phyloP scores from a whole-genome alignment of 78 protist species.

The Bodo saltans region DNA sequence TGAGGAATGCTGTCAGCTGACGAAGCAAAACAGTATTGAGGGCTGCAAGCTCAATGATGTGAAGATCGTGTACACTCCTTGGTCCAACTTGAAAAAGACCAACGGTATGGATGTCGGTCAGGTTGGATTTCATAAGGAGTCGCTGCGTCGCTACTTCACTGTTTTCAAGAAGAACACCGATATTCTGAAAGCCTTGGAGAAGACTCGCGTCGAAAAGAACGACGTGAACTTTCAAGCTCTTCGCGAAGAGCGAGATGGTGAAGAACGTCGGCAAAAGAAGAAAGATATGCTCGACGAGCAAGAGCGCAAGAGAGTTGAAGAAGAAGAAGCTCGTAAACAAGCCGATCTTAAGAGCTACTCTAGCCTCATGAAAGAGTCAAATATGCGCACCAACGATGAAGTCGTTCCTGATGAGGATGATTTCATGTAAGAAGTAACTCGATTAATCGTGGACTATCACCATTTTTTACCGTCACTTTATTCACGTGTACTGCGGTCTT shows the following conservation, averaged over 20 bases:
- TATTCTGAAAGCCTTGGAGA: constrained; percentile 24
- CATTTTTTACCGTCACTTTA: too few relatives aligned
- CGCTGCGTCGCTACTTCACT: not conserved
- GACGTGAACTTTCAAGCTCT: not conserved
- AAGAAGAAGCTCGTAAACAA: constrained; percentile 16
- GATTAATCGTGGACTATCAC: too few relatives aligned
- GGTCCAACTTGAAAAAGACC: constrained; percentile 83
- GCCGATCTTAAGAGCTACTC: constrained; percentile 23
- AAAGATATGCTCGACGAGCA: not conserved
- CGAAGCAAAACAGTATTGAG: constrained; percentile 84
- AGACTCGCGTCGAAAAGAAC: constrained; percentile 34
- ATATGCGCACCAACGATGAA: constrained; percentile 7
- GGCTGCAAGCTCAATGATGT: constrained; percentile 35
- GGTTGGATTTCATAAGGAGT: constrained; percentile 50
- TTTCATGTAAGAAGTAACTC: constrained; percentile 32
- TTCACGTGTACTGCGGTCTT: too few relatives aligned
- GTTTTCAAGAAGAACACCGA: constrained; percentile 23
- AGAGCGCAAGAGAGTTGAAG: not conserved
- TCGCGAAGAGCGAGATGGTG: constrained; percentile 10
- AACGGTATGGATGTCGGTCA: constrained; percentile 85
- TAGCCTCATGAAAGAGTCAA: not conserved
- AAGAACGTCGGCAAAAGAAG: constrained; percentile 1
- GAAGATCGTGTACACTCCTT: constrained; percentile 79
- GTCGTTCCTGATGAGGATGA: constrained; percentile 15
- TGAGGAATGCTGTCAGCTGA: constrained; percentile 83